Percentiles rank a stretch among this genome's conserved stretches.
phyloP scores from a whole-genome alignment of 345 rosid species.

The Luvunga scandens region DNA sequence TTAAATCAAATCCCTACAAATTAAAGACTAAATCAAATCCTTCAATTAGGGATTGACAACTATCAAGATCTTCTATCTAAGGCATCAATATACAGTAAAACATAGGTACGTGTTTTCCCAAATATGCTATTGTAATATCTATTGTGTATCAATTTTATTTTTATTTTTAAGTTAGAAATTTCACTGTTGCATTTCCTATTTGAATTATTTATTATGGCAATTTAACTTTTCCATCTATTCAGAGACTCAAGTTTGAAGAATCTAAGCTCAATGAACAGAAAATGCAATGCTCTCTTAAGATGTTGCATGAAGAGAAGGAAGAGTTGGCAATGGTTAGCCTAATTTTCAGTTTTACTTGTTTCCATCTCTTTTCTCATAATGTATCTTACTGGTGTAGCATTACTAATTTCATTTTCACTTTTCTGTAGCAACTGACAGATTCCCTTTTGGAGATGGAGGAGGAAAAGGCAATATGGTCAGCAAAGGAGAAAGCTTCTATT shows the following conservation, averaged over 20 bases:
- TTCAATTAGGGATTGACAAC: too few species aligned
- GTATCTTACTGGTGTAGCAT: neutral
- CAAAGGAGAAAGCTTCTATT: slow-evolving; percentile 66
- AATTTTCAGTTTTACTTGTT: slow-evolving; percentile 2
- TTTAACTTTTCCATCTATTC: slow-evolving; percentile 23
- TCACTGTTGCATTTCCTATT: slow-evolving; percentile 1
- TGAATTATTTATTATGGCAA: neutral
- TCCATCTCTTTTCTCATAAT: neutral
- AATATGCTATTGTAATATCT: neutral
- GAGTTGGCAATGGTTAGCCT: slow-evolving; percentile 77
- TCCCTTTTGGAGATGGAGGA: slow-evolving; percentile 91
- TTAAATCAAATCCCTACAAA: too few species aligned
- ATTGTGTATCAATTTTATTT: neutral
- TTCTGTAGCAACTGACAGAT: slow-evolving; percentile 70
- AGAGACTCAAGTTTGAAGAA: slow-evolving; percentile 63
- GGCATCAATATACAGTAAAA: too few species aligned
- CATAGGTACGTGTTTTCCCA: too few species aligned
- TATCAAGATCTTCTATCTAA: too few species aligned
- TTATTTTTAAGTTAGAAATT: slow-evolving; percentile 11
- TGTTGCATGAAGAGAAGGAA: slow-evolving; percentile 74
- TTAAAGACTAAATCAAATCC: too few species aligned
- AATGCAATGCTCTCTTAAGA: slow-evolving; percentile 46
- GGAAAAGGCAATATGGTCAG: slow-evolving; percentile 77
- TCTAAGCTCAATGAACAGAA: slow-evolving; percentile 50
- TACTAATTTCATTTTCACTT: slow-evolving; percentile 10